Base-by-base conservation (phyloP, 139 green algal genomes). In the Chlorella sp. region DNA sequence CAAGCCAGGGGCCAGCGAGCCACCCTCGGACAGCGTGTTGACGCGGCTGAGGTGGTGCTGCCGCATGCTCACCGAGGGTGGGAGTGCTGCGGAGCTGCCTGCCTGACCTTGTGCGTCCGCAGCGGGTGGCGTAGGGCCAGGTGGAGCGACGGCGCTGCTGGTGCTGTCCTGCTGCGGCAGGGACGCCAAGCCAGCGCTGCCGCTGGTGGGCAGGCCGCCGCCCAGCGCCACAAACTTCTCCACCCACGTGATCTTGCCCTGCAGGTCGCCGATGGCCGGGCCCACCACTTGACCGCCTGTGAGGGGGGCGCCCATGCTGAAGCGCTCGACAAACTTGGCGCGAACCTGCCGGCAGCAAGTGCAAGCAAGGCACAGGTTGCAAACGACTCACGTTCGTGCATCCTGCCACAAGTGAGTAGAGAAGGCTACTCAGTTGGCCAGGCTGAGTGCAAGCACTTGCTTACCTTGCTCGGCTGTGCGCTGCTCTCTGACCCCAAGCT, bases 291-390 rank as follows among this genome's bases (percentile, higher is more conserved):
- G 74, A 31, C 93, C 90, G 2, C 89, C 91, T 31, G 82, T 77
- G 70, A 91, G 88, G 14, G 91, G 93, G 0, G 91, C 91, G 1
- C 93, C 94, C 88, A 97, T 95, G 62, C 74, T 77, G 81, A 98
- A 98, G 31, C 92, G 86, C 83, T 98, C 94, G 34, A 97, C 90
- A 74, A 97, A 96, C 29, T 88, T 75, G 0, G 87, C 86, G 2
- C 88, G 83, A 17, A 96, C 80, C 81, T 91, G 71, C 26, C n/a
- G n/a, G 42, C n/a, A n/a, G n/a, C n/a, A n/a, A n/a, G n/a, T n/a
- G n/a, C n/a, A n/a, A n/a, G n/a, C n/a, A n/a, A n/a, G n/a, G n/a
- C n/a, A n/a, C n/a, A n/a, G n/a, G n/a, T n/a, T n/a, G n/a, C n/a
- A n/a, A n/a, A n/a, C n/a, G n/a, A n/a, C n/a, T n/a, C n/a, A n/a